phyloP scores from a whole-genome alignment of 495 filamentous ascomycete genomes.

The Astrocystis sublimbata region DNA sequence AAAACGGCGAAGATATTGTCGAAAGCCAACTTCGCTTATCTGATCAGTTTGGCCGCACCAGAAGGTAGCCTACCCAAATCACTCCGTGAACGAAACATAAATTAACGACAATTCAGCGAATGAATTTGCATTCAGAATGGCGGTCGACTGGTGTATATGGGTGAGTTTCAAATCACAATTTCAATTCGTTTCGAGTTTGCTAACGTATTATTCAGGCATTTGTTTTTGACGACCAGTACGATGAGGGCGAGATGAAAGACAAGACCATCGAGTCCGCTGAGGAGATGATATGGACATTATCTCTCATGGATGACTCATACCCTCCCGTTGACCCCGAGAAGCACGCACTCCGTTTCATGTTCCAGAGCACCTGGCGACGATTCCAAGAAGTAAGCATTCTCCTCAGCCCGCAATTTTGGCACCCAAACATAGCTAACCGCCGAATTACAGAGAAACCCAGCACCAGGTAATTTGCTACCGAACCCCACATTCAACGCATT shows the following conservation, averaged over 20 bases:
- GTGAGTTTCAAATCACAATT: neutral
- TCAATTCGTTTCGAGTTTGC: neutral
- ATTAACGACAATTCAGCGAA: neutral
- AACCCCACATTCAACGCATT: neutral
- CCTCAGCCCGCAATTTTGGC: neutral
- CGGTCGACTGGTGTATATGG: conserved; percentile 1
- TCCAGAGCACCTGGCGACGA: neutral
- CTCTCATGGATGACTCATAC: neutral
- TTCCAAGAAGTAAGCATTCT: neutral
- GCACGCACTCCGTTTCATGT: neutral
- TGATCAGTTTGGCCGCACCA: neutral
- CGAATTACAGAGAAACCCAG: neutral
- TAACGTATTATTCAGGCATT: neutral
- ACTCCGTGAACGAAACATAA: neutral
- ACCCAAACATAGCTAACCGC: neutral
- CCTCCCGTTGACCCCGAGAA: neutral
- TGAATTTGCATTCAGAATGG: neutral
- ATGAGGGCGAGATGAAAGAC: conserved; percentile 2
- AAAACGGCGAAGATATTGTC: neutral
- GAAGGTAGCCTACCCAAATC: neutral
- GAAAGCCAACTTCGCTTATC: neutral
- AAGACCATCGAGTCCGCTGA: neutral
- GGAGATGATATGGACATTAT: neutral
- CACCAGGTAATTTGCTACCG: neutral
- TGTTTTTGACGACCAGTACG: conserved; percentile 7